Evolutionary conservation across 345 rosid species (phyloP).

Genomic region (Fremontodendron californicum): DNA sequence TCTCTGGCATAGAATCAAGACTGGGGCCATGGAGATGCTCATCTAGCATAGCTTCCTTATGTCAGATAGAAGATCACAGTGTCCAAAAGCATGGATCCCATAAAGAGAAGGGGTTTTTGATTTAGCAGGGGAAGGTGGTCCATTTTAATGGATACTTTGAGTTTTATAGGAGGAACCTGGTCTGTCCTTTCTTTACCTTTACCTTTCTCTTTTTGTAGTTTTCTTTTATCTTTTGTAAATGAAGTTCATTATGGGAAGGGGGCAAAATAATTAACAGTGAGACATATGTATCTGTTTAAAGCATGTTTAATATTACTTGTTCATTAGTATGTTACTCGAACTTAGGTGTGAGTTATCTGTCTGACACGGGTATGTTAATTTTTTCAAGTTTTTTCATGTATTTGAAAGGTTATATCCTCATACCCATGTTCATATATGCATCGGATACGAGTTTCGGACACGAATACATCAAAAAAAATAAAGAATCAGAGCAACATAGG

Average conservation of each 20-base stretch:
- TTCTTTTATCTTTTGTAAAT: constrained; percentile 24
- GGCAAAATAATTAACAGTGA: constrained; percentile 17
- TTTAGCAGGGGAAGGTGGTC: constrained; percentile 7
- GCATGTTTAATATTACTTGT: neutral
- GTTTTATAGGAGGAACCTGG: constrained; percentile 22
- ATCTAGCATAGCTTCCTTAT: constrained; percentile 21
- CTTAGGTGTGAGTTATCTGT: no score
- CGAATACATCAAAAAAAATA: no score
- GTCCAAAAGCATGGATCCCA: constrained; percentile 33
- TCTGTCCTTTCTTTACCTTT: constrained; percentile 27
- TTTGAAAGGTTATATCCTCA: no score
- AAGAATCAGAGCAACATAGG: no score
- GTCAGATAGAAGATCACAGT: constrained; percentile 28
- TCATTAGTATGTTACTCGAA: no score
- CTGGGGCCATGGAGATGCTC: constrained; percentile 16
- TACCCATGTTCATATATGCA: no score
- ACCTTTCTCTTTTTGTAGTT: constrained; percentile 3
- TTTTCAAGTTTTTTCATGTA: no score
- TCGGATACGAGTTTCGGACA: no score
- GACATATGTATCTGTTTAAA: neutral
- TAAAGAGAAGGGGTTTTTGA: constrained; percentile 20
- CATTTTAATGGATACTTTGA: constrained; percentile 16
- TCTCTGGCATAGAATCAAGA: constrained; percentile 16
- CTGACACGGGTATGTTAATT: no score
- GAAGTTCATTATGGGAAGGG: constrained; percentile 33